Evolutionary conservation across 306 rosid species (phyloP), one percentile per base, ranked within the genome.

Genomic region (Gynostemma pentaphyllum): DNA sequence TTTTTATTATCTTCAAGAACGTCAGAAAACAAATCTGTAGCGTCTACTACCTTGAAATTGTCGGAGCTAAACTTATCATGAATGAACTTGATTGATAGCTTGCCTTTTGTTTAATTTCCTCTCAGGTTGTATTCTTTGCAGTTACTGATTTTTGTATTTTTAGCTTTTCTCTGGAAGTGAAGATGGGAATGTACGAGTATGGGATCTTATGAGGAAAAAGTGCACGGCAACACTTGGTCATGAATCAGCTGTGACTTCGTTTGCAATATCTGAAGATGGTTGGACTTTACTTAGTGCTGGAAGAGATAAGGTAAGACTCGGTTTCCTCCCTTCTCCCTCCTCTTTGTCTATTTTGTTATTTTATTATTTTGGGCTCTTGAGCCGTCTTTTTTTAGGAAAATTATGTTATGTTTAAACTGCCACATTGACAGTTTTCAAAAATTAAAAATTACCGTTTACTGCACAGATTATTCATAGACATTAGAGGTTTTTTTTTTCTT

Each of bases 141-240:
- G 69, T 67, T 30, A 26, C 64, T 69, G 52, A 64, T 68, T 41
- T n/a, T 66, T 45, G 65, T 76, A 53, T 66, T 46, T 12, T 13
- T 76, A 92, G 96, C 90, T 92, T 82, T 92, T 92, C 79, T 92
- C 99, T 16, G 96, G 90, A 59, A 84, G 98, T 71, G 95, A 86
- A 68, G 98, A 92, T 79, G 74, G 91, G 21, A 85, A 80, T 39
- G 85, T 86, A 34, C 81, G 85, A 44, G 88, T 84, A 16, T 92
- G 99, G 96, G 94, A 92, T 85, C 52, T 92, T 59, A 59, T 70
- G 52, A 48, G 87, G 24, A 92, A 88, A 87, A 79, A 71, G 60
- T 63, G 90, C 62, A 66, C 82, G 36, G 90, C 94, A 24, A 79
- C 83, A 53, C 78, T 88, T 14, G 87, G 81, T 60, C 99, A 92